Evolutionary conservation across 352 stramenopile species (phyloP).

Genomic region (Globisporangium iwayamae): DNA sequence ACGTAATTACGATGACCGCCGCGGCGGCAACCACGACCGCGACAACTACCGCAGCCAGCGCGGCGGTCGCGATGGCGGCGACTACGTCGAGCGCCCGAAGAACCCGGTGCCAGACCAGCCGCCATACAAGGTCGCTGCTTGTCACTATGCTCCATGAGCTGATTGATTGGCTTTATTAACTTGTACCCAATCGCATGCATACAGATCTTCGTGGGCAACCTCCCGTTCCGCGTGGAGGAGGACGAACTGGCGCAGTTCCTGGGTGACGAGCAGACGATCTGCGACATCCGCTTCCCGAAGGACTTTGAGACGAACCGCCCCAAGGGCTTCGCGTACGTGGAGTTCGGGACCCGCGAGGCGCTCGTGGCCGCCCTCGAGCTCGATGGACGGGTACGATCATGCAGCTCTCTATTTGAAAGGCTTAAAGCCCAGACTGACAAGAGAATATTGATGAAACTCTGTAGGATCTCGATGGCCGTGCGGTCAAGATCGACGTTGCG

Average conservation of each 20-base stretch:
- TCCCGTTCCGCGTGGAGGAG: conserved; percentile 66
- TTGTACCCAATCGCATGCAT: not conserved
- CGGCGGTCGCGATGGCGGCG: conserved; percentile 11
- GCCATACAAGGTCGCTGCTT: conserved; percentile 62
- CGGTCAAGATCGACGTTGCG: conserved; percentile 71
- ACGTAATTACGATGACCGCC: conserved; percentile 11
- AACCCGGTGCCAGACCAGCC: conserved; percentile 71
- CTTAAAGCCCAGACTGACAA: not conserved
- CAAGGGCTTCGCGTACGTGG: conserved; percentile 85
- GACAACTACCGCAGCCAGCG: conserved; percentile 8
- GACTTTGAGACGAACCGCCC: conserved; percentile 61
- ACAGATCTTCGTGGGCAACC: conserved; percentile 79
- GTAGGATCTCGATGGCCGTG: conserved; percentile 37
- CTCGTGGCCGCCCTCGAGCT: conserved; percentile 64
- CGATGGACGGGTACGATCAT: conserved; percentile 28
- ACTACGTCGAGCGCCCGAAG: conserved; percentile 46
- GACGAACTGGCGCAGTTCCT: conserved; percentile 75
- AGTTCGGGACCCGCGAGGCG: conserved; percentile 66
- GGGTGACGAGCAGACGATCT: conserved; percentile 39
- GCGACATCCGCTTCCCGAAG: conserved; percentile 67
- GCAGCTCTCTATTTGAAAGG: not conserved
- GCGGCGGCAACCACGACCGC: conserved; percentile 8
- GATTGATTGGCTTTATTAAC: not conserved
- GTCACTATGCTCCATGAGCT: not conserved
- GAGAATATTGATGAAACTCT: not conserved